Base-by-base conservation (phyloP, 2,329 filamentous ascomycete genomes). In the Periconia sp. region DNA sequence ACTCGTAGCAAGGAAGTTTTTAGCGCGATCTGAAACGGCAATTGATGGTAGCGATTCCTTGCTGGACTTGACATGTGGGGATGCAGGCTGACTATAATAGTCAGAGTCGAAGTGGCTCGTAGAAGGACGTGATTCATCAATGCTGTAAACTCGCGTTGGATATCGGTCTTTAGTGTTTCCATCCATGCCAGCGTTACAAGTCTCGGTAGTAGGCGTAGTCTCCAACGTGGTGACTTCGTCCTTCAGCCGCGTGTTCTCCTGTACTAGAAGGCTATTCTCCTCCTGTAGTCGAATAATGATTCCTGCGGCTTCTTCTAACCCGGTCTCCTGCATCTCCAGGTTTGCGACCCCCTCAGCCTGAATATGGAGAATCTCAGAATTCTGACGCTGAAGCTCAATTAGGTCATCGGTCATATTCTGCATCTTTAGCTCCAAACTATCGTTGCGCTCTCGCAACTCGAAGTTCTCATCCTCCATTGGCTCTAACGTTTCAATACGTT, bases 21-120 rank as follows among this genome's bases (percentile, higher is more conserved):
- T 61, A 9, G 65, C 65, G n/a, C 57, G 60, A 31, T 61, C 58
- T 4, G 61, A 62, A 8, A 57, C 55, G 3, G 46, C 36, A 1
- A 53, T 26, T 8, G 49, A 52, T 12, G 18, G 37, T n/a, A 57
- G 29, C 0, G 56, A 58, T 13, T 59, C 54, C 12, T 43, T 59
- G 36, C 56, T 59, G 3, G 36, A 23, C 28, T 56, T 53, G 12
- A 48, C 48, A 19, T 54, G 58, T 25, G 65, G 66, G 17, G 65
- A 68, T 6, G 46, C 56, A 29, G 65, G 61, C 41, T 68, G 66
- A 34, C 65, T 69, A 46, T 66, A 70, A 39, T 70, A 70, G 32
- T 70, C 66, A 13, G 66, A 70, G 35, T 67, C 63, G 26, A 63
- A 61, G 32, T 68, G 58, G 24, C 58, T 63, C 8, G 65, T 69